phyloP scores from a whole-genome alignment of 768 basidiomycete genomes.

The Sporobolomyces pararoseus region DNA sequence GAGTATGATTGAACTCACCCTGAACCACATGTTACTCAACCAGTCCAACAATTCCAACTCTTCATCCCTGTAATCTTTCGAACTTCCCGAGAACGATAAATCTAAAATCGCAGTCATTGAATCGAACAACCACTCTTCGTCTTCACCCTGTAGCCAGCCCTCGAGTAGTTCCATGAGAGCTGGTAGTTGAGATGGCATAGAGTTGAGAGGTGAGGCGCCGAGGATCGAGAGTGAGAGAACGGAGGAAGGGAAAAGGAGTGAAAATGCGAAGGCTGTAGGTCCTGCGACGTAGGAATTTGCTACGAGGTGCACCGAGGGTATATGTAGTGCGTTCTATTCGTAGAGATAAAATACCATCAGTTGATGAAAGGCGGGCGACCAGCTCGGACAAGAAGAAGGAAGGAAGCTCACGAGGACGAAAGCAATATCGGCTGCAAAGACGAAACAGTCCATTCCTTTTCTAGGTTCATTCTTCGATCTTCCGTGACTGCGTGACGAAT shows the following conservation, averaged over 20 bases:
- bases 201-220: background rate
- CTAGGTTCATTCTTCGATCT: background rate
- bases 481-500: conserved; percentile 11
- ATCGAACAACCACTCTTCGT: background rate
- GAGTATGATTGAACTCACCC: conserved; percentile 4
- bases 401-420: conserved; percentile 1
- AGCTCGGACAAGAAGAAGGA: background rate
- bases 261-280: background rate
- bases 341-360: background rate
- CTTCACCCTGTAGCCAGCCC: background rate
- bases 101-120: background rate
- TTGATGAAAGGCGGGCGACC: background rate
- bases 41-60: background rate
- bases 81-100: conserved; percentile 1
- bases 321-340: background rate
- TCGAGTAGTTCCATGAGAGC: background rate
- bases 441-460: background rate
- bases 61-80: background rate
- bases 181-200: background rate
- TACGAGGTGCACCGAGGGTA: background rate
- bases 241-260: background rate
- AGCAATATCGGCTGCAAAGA: conserved; percentile 1
- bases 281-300: background rate
- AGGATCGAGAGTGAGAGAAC: conserved; percentile 9
- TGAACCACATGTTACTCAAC: background rate